phyloP scores from a whole-genome alignment of 139 green algal genomes.

The Dunaliella sp. region DNA sequence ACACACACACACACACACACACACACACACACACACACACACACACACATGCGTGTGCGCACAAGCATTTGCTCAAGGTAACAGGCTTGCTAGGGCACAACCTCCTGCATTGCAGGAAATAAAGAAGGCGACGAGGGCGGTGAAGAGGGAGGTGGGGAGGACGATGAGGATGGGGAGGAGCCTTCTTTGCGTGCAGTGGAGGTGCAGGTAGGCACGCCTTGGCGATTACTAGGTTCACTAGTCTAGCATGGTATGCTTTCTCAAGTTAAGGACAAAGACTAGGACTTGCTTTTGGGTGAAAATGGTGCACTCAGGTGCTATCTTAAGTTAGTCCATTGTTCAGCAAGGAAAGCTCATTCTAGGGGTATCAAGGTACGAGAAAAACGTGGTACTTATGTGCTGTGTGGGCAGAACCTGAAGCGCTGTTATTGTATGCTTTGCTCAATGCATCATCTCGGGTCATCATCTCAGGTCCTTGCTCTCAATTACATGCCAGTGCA shows the following conservation, averaged over 20 bases:
- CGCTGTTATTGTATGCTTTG: too few species aligned
- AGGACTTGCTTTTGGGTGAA: too few species aligned
- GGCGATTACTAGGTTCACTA: too few species aligned
- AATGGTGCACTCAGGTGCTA: too few species aligned
- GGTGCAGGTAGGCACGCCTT: constrained; percentile 40
- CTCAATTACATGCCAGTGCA: too few species aligned
- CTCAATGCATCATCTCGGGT: too few species aligned
- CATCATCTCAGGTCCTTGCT: too few species aligned
- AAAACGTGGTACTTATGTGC: neutral
- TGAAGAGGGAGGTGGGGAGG: constrained; percentile 20
- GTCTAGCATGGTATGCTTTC: too few species aligned
- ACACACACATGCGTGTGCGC: neutral
- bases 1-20: neutral
- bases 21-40: neutral
- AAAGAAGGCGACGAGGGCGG: constrained; percentile 8
- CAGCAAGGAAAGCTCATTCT: neutral
- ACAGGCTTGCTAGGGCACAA: neutral
- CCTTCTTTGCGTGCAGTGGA: constrained; percentile 37
- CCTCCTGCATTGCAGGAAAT: neutral
- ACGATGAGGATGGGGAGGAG: constrained; percentile 47
- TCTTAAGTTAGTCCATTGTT: too few species aligned
- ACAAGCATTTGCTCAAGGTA: neutral
- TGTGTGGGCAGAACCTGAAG: neutral
- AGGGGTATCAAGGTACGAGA: neutral
- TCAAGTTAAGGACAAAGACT: too few species aligned